phyloP scores from a whole-genome alignment of 108 stramenopile species.

The Cyclotella baltica region DNA sequence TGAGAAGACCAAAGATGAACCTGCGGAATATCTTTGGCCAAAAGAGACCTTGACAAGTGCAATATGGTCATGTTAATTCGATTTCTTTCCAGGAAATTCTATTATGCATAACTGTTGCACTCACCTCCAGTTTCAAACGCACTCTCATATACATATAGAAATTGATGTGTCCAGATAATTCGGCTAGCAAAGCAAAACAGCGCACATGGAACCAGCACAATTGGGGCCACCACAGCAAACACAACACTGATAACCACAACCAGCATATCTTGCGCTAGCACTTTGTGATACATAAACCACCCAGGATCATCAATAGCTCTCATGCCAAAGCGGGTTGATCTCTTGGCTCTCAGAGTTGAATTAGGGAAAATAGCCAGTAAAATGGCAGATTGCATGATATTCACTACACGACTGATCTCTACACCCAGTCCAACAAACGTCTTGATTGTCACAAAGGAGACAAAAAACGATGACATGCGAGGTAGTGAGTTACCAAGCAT shows the following conservation, averaged over 20 bases:
- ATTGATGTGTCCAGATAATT: conserved; percentile 93
- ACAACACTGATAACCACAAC: conserved; percentile 90
- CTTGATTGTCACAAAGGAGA: conserved; percentile 90
- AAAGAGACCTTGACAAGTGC: conserved; percentile 59
- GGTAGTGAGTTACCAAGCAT: conserved; percentile 91
- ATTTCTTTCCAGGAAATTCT: too few species aligned
- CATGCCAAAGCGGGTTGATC: conserved; percentile 68
- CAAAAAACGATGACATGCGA: conserved; percentile 88
- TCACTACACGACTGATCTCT: conserved; percentile 80
- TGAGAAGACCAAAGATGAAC: conserved; percentile 88
- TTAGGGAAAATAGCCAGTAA: conserved; percentile 77
- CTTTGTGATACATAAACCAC: conserved; percentile 93
- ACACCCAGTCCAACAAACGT: conserved; percentile 88
- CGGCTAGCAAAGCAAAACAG: conserved; percentile 83
- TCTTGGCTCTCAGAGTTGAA: conserved; percentile 75
- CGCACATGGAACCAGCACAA: conserved; percentile 85
- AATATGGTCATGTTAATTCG: too few species aligned
- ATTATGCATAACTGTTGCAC: not conserved
- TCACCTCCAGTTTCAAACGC: conserved; percentile 92
- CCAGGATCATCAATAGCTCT: conserved; percentile 91
- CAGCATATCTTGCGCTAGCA: conserved; percentile 93
- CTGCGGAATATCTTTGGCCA: conserved; percentile 94
- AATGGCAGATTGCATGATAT: conserved; percentile 68
- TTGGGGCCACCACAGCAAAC: conserved; percentile 91
- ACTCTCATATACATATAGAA: conserved; percentile 91